A percentile compares a stretch with the other conserved stretches of the same genome.
Conservation (phyloP, 1,139 yeast genomes). For the Yamadazyma oceani region DNA sequence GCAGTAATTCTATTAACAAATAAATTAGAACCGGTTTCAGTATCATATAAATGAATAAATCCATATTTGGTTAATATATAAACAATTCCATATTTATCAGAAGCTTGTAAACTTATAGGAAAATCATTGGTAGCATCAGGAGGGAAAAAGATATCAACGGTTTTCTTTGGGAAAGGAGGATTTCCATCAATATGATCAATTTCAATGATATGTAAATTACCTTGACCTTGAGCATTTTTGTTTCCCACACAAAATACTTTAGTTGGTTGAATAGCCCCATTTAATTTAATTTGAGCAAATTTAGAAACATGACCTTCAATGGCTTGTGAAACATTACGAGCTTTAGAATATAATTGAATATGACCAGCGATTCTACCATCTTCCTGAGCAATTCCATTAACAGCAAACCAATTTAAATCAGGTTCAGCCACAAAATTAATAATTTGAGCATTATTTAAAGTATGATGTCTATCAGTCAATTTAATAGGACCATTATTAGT, state of each 20-base stretch:
- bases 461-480: constrained; percentile 81
- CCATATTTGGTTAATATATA: constrained; percentile 94
- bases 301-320: constrained; percentile 97
- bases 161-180: constrained; percentile 86
- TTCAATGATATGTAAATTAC: constrained; percentile 88
- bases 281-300: constrained; percentile 74
- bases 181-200: constrained; percentile 89
- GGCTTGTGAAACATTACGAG: constrained; percentile 91
- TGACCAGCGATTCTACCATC: constrained; percentile 95
- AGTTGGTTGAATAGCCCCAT: constrained; percentile 74
- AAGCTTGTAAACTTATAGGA: constrained; percentile 90
- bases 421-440: constrained; percentile 87
- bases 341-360: constrained; percentile 85
- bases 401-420: constrained; percentile 88
- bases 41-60: constrained; percentile 91
- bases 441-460: constrained; percentile 80
- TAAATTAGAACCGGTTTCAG: constrained; percentile 88
- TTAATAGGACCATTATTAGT: constrained; percentile 73
- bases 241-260: constrained; percentile 90
- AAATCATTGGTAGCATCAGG: constrained; percentile 95
- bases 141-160: constrained; percentile 93
- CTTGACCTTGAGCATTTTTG: constrained; percentile 82
- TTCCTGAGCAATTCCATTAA: constrained; percentile 93
- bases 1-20: constrained; percentile 97
- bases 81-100: constrained; percentile 81